phyloP scores from a whole-genome alignment of 371 early-diverging fungal genomes.

The Circinella minor region DNA sequence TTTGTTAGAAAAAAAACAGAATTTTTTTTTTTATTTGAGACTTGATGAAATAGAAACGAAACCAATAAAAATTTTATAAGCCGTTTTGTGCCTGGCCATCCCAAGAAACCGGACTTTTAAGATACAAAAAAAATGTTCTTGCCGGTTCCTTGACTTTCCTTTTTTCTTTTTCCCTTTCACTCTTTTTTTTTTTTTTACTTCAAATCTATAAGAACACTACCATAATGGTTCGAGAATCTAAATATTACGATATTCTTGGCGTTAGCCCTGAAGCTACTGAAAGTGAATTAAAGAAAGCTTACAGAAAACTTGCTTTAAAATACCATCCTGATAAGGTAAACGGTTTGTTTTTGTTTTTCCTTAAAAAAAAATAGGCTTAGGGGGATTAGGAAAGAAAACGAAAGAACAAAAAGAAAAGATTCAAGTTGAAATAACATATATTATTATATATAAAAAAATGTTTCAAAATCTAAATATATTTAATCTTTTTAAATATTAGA shows the following conservation, averaged over 20 bases:
- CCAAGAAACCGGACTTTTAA: background rate
- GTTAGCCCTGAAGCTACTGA: constrained; percentile 84
- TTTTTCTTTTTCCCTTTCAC: background rate
- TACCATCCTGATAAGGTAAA: constrained; percentile 95
- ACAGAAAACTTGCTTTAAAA: constrained; percentile 89
- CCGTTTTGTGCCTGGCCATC: background rate
- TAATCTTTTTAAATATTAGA: constrained; percentile 38
- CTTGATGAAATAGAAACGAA: background rate
- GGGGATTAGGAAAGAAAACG: background rate
- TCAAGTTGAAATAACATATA: background rate
- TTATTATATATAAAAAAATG: constrained; percentile 4
- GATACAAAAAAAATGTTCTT: background rate
- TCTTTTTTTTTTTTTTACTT: background rate
- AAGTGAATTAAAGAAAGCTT: constrained; percentile 88
- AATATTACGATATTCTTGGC: constrained; percentile 92
- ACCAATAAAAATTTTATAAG: background rate
- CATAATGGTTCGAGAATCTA: constrained; percentile 82
- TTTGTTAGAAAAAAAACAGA: too few species aligned
- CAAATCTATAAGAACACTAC: background rate
- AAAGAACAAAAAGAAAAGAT: too few species aligned
- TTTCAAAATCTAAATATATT: background rate
- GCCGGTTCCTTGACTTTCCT: constrained; percentile 6
- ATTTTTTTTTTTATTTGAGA: too few species aligned
- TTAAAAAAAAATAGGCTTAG: background rate
- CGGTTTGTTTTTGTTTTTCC: constrained; percentile 11